A percentile compares a stretch with the other conserved stretches of the same genome.
Evolutionary conservation across 805 yeast species (phyloP).

Genomic region (Kazachstania kunashirensis): DNA sequence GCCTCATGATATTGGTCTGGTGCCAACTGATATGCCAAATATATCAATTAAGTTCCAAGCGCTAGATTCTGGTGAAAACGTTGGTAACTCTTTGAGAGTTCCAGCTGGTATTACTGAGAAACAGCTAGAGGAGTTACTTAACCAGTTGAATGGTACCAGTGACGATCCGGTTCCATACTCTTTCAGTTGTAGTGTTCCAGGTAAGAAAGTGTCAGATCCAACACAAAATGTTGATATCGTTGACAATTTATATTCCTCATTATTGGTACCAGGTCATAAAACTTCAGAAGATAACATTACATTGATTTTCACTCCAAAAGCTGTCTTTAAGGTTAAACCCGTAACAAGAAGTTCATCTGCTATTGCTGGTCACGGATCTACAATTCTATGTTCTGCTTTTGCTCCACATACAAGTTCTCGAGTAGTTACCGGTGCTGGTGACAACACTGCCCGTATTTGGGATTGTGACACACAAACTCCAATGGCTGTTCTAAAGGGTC

Average conservation of each 20-base stretch:
- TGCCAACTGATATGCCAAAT: constrained; percentile 76
- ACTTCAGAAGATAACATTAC: constrained; percentile 92
- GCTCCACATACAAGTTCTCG: constrained; percentile 81
- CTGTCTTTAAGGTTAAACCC: constrained; percentile 86
- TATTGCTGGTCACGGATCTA: constrained; percentile 91
- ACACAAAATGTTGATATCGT: constrained; percentile 51
- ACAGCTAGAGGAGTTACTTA: constrained; percentile 81
- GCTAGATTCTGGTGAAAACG: constrained; percentile 78
- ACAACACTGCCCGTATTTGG: constrained; percentile 92
- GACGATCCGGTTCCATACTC: constrained; percentile 89
- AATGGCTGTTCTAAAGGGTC: constrained; percentile 68
- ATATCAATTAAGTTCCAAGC: constrained; percentile 86
- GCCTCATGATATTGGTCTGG: constrained; percentile 61
- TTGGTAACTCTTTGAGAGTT: constrained; percentile 79
- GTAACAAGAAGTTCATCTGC: constrained; percentile 87
- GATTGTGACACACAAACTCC: constrained; percentile 95
- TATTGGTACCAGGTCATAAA: constrained; percentile 76
- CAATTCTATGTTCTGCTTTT: constrained; percentile 84
- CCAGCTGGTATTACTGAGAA: constrained; percentile 81
- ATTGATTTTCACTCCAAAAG: constrained; percentile 85
- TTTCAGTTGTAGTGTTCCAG: constrained; percentile 54
- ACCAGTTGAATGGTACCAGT: constrained; percentile 56
- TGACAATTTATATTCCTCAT: constrained; percentile 67
- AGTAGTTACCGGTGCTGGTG: constrained; percentile 95
- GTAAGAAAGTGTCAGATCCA: constrained; percentile 33